Evolutionary conservation across 768 basidiomycete genomes (phyloP), one percentile per base, ranked within the genome.

Genomic region (Boletus sp.): DNA sequence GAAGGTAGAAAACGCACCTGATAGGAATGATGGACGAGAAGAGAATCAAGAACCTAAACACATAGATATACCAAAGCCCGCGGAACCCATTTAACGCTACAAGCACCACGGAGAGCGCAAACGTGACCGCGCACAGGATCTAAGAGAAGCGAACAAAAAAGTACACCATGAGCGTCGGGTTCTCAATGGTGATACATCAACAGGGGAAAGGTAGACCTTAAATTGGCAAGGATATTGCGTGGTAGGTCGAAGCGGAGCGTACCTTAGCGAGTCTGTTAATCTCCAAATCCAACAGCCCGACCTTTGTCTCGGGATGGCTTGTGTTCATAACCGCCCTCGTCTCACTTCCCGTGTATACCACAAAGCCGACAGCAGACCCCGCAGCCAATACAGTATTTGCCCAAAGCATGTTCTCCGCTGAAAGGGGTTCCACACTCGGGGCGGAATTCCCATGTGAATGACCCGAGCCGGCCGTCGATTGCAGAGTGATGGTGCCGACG

Each of bases 21-120:
- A 99, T 99, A 28, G 97, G 96, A 67, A 99, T 98, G 72, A 99
- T 99, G 30, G 94, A 96, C 48, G 96, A 98, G 76, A 98, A 99
- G 20, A 99, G 80, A 67, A 99, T 98, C 52, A 99, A 79, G 73
- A 99, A 99, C 18, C 97, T 84, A 75, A 98, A 90, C 32, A 98
- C 88, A 67, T 98, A 98, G 62, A 98, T 87, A 69, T 94, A 96
- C 92, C 96, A 98, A 47, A 83, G 80, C 5, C 97, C 96, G 20
- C 96, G 79, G 78, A 98, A 99, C 14, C 96, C 95, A 65, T 98
- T 98, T 57, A 98, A 73, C 0, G 95, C 97, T 10, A 98, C 97
- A 24, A 98, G 86, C 36, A 90, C 85, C 30, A 99, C 73, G 0
- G 95, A 97, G 2, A 98, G 78, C 1, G 83, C 90, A 65, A 99